Conservation (phyloP, 148 eudicot genomes). For the Euryodendron excelsum region DNA sequence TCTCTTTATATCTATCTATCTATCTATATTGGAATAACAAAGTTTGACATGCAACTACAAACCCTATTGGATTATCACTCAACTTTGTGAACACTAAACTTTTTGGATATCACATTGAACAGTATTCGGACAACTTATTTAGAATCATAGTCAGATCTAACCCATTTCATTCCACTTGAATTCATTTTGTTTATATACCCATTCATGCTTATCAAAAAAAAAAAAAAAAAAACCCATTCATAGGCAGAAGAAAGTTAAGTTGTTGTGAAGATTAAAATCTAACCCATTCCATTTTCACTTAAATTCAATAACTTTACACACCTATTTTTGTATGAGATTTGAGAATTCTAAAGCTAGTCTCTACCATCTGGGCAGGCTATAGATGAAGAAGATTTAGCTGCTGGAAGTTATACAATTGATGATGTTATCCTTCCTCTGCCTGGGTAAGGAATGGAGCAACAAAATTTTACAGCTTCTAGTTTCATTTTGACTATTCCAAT, state of each 20-base stretch:
- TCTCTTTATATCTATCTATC: too few relatives aligned
- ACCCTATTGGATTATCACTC: background rate
- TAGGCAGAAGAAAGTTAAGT: background rate
- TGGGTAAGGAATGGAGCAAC: conserved; percentile 60
- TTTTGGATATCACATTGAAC: background rate
- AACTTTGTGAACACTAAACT: background rate
- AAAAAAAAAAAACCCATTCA: too few relatives aligned
- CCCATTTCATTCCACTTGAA: background rate
- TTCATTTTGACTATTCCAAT: conserved; percentile 11
- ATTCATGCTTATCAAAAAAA: too few relatives aligned
- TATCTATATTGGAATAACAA: too few relatives aligned
- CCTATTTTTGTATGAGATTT: background rate
- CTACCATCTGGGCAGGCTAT: conserved; percentile 49
- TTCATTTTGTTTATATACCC: background rate
- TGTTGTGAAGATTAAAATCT: background rate
- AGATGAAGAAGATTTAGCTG: conserved; percentile 62
- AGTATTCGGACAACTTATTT: background rate
- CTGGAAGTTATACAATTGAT: conserved; percentile 61
- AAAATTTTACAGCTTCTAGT: background rate
- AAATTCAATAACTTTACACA: background rate
- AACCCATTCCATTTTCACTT: too few relatives aligned
- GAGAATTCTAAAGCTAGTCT: background rate
- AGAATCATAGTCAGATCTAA: background rate
- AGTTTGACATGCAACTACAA: too few relatives aligned
- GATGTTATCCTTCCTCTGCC: conserved; percentile 92